phyloP scores from a whole-genome alignment of 805 yeast species.

The Metschnikowia santaceciliae region DNA sequence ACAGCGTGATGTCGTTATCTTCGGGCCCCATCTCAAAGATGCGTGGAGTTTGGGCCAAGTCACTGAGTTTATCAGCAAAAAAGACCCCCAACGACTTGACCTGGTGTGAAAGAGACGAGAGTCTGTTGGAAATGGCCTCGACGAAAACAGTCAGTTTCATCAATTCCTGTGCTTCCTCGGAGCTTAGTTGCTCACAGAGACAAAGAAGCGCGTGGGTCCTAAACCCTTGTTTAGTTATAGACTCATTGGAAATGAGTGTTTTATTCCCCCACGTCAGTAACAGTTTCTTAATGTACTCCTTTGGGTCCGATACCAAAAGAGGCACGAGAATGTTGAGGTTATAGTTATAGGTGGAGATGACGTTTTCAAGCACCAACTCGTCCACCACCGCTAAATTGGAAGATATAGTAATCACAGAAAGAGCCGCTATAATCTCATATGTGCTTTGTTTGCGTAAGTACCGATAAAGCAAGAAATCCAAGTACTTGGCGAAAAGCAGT shows the following conservation, averaged over 20 bases:
- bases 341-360: conserved; percentile 15
- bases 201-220: conserved; percentile 47
- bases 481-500: conserved; percentile 17
- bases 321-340: conserved; percentile 10
- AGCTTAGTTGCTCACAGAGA: conserved; percentile 20
- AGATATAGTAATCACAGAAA: conserved; percentile 15
- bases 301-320: conserved; percentile 4
- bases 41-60: conserved; percentile 22
- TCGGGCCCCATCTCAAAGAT: conserved; percentile 28
- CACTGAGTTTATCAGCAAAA: conserved; percentile 51
- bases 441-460: conserved; percentile 8
- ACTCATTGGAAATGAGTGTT: conserved; percentile 33
- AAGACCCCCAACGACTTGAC: conserved; percentile 52
- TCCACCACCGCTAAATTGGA: conserved; percentile 17
- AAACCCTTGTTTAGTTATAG: conserved; percentile 42
- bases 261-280: conserved; percentile 28
- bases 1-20: neutral
- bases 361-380: conserved; percentile 19
- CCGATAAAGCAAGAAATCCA: conserved; percentile 7
- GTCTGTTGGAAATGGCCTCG: conserved; percentile 48
- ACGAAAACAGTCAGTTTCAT: conserved; percentile 41
- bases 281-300: neutral
- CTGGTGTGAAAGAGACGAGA: conserved; percentile 46
- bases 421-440: conserved; percentile 16
- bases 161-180: conserved; percentile 22